A percentile compares a stretch with the other conserved stretches of the same genome.
phyloP scores from a whole-genome alignment of 2,329 filamentous ascomycete genomes.

The Aaosphaeria pasadenensis region DNA sequence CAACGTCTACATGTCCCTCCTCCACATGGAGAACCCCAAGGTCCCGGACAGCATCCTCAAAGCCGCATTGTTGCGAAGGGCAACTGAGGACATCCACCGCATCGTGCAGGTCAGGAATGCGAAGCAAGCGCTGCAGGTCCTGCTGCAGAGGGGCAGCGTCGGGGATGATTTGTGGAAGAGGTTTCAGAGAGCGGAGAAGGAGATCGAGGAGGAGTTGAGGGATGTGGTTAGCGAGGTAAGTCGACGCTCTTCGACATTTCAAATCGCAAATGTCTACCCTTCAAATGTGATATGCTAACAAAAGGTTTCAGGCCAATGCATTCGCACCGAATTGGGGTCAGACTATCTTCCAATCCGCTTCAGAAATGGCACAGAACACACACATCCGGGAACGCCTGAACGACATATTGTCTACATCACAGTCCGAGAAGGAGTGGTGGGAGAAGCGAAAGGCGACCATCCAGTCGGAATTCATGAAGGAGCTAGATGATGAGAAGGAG shows the following conservation, averaged over 20 bases:
- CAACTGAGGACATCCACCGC: conserved; percentile 87
- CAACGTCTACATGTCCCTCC: conserved; percentile 89
- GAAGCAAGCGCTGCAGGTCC: conserved; percentile 79
- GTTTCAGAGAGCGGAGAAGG: conserved; percentile 88
- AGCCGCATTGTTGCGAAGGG: conserved; percentile 82
- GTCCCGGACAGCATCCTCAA: conserved; percentile 84
- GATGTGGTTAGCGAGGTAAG: conserved; percentile 90
- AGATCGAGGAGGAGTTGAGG: conserved; percentile 92
- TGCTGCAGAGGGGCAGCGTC: conserved; percentile 87
- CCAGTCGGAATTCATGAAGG: conserved; percentile 76
- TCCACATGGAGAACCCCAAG: conserved; percentile 71
- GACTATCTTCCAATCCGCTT: conserved; percentile 93
- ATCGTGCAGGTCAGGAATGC: conserved; percentile 84
- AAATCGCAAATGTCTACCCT: background rate
- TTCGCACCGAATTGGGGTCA: conserved; percentile 87
- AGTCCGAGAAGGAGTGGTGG: conserved; percentile 87
- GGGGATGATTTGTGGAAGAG: conserved; percentile 95
- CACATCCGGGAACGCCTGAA: conserved; percentile 71
- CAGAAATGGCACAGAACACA: conserved; percentile 88
- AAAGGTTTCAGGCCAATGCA: conserved; percentile 71
- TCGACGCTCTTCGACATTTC: background rate
- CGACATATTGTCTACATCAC: conserved; percentile 69
- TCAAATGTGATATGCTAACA: background rate
- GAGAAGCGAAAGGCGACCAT: conserved; percentile 75
- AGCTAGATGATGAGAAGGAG: conserved; percentile 63